phyloP scores from a whole-genome alignment of 1,139 yeast species.

The Blastobotrys buckinghamii region DNA sequence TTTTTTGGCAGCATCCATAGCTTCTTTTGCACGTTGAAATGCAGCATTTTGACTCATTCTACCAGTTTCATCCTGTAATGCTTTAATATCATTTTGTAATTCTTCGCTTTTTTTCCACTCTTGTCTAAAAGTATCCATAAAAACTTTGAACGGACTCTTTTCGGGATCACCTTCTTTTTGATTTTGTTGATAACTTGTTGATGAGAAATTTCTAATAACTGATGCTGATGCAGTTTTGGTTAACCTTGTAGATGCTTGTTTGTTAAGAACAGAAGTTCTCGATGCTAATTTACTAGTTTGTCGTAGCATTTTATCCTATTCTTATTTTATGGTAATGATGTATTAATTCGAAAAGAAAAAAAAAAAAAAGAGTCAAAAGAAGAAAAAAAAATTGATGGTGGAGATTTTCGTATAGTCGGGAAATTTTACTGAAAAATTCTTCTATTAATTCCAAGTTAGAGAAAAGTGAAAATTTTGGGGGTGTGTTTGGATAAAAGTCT shows the following conservation, averaged over 20 bases:
- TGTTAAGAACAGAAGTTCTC: no score
- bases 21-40: conserved; percentile 87
- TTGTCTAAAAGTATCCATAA: conserved; percentile 80
- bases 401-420: conserved; percentile 1
- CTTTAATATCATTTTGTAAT: conserved; percentile 87
- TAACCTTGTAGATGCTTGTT: not conserved
- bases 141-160: conserved; percentile 82
- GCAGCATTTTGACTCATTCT: conserved; percentile 93
- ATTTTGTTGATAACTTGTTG: conserved; percentile 3
- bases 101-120: conserved; percentile 92
- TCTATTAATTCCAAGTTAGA: not conserved
- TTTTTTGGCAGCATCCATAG: conserved; percentile 70
- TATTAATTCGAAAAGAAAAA: not conserved
- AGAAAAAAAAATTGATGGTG: not conserved
- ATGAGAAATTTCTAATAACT: not conserved
- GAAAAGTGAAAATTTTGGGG: not conserved
- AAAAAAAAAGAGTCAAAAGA: conserved; percentile 3
- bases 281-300: no score
- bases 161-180: conserved; percentile 16
- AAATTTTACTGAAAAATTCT: not conserved
- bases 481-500: no score
- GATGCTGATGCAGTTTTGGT: not conserved
- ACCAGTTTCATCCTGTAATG: conserved; percentile 94
- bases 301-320: conserved; percentile 5
- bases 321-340: not conserved